These are phyloP conservation scores for Mentha longifolia DNA, from an alignment of 257 asterid genomes.

Conservation along the genomic window DNA sequence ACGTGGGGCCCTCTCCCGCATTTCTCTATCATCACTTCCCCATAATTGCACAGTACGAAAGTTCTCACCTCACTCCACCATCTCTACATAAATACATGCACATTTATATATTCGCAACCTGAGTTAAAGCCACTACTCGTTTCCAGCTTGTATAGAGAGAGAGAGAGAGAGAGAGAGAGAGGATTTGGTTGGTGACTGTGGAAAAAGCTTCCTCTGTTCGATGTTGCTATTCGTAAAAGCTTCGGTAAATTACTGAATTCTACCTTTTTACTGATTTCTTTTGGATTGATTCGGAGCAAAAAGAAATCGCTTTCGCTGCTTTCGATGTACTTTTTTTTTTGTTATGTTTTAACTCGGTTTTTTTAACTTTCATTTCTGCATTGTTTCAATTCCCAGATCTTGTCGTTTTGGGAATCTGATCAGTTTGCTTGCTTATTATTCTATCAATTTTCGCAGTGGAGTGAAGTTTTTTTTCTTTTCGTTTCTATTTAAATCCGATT, in stretches of 20 bases:
- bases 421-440: slow-evolving; percentile 7
- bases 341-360: neutral
- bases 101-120: neutral
- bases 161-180: neutral
- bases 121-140: slow-evolving; percentile 19
- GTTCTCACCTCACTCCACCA: slow-evolving; percentile 26
- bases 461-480: neutral
- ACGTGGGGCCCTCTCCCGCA: slow-evolving; percentile 38
- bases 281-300: slow-evolving; percentile 9
- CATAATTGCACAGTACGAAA: slow-evolving; percentile 29
- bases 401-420: slow-evolving; percentile 40
- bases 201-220: slow-evolving; percentile 33
- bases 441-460: neutral
- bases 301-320: slow-evolving; percentile 33
- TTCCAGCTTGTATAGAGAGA: slow-evolving; percentile 29
- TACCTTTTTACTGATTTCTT: slow-evolving; percentile 37
- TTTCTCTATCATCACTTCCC: slow-evolving; percentile 38
- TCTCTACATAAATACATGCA: neutral
- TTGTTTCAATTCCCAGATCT: slow-evolving; percentile 41
- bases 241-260: slow-evolving; percentile 35
- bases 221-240: slow-evolving; percentile 38
- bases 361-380: slow-evolving; percentile 1
- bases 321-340: slow-evolving; percentile 35
- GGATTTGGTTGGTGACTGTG: slow-evolving; percentile 23
- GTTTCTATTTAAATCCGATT: neutral